Conservation (phyloP, 176 grass and related monocot species). For the bread wheat (Triticum aestivum) region IWGSC_CS_RefSeq_v2.1 NC_057795.1:333050093-333050592, state of each 20-base stretch:
- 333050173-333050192: neutral
- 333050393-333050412: slow-evolving; percentile 83
- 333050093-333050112: neutral
- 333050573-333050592: slow-evolving; percentile 99
- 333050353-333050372: slow-evolving; percentile 27
- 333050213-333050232: neutral
- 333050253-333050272: slow-evolving; percentile 10
- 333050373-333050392: slow-evolving; percentile 92
- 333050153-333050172: slow-evolving; percentile 15
- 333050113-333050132: slow-evolving; percentile 4
- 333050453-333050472: slow-evolving; percentile 83
- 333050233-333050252: slow-evolving; percentile 5
- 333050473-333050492: slow-evolving; percentile 72
- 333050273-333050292: neutral
- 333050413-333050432: slow-evolving; percentile 88
- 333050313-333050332: neutral
- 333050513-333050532: neutral
- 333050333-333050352: neutral
- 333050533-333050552: slow-evolving; percentile 26
- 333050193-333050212: neutral
- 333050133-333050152: neutral
- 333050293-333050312: neutral
- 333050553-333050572: slow-evolving; percentile 95
- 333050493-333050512: slow-evolving; percentile 6
- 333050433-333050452: slow-evolving; percentile 91